These are phyloP conservation scores for Microcyclosporella mali DNA, from an alignment of 2,329 filamentous ascomycete genomes.

Conservation along the genomic window DNA sequence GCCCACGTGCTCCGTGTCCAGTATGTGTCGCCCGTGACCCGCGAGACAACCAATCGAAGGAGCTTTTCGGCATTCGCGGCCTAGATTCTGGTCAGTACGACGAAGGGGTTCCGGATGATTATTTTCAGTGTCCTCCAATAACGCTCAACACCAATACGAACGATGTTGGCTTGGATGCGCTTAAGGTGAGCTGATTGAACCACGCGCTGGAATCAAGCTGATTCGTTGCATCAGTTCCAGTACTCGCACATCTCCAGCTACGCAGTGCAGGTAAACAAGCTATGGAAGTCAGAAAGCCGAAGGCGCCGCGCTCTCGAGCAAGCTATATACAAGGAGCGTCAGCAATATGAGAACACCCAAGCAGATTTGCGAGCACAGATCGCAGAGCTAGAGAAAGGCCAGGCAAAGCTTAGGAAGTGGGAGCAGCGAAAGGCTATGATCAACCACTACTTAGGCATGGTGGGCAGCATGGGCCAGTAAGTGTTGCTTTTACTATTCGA, in stretches of 20 bases:
- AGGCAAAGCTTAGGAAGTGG: slow-evolving; percentile 29
- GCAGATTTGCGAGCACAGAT: slow-evolving; percentile 18
- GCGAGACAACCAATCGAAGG: slow-evolving; percentile 31
- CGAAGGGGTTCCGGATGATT: slow-evolving; percentile 36
- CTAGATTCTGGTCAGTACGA: slow-evolving; percentile 39
- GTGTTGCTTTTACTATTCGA: neutral
- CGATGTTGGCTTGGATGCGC: slow-evolving; percentile 36
- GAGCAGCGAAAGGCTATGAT: slow-evolving; percentile 29
- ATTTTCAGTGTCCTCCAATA: slow-evolving; percentile 42
- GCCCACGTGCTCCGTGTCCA: slow-evolving; percentile 41
- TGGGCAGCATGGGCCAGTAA: slow-evolving; percentile 30
- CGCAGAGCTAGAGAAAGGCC: slow-evolving; percentile 18
- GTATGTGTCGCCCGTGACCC: slow-evolving; percentile 35
- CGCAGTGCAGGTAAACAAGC: slow-evolving; percentile 21
- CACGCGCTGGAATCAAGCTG: neutral
- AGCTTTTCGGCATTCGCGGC: slow-evolving; percentile 42
- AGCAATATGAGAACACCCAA: slow-evolving; percentile 19
- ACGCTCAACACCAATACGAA: slow-evolving; percentile 30
- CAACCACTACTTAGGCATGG: slow-evolving; percentile 33
- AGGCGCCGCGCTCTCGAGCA: slow-evolving; percentile 20
- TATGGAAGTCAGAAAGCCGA: slow-evolving; percentile 19
- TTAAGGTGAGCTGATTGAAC: slow-evolving; percentile 33
- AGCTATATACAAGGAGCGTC: slow-evolving; percentile 22
- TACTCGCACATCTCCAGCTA: slow-evolving; percentile 36
- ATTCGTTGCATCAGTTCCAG: slow-evolving; percentile 40